These are phyloP conservation scores for Lipomyces mesembrius DNA, from an alignment of 805 yeast species.

Conservation along the genomic window DNA sequence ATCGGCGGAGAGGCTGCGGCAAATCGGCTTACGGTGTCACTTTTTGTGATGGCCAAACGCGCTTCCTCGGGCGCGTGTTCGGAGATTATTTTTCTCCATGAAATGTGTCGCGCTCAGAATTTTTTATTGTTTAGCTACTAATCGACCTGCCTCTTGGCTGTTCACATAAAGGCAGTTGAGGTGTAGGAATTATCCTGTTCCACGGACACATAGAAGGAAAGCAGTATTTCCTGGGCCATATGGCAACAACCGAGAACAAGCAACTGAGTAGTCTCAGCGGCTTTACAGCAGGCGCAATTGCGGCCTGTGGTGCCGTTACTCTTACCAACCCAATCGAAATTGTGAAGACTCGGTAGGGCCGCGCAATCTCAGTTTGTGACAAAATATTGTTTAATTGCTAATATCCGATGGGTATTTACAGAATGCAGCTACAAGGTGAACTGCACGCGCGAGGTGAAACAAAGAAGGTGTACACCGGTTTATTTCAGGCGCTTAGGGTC, in stretches of 20 bases:
- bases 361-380: neutral
- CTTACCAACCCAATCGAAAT: slow-evolving; percentile 95
- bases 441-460: slow-evolving; percentile 57
- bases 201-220: neutral
- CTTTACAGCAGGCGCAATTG: slow-evolving; percentile 86
- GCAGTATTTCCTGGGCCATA: neutral
- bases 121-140: neutral
- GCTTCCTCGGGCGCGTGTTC: no score
- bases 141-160: neutral
- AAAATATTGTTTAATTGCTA: neutral
- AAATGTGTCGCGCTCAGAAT: neutral
- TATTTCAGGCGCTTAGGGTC: slow-evolving; percentile 77
- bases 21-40: no score
- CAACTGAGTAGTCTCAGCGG: slow-evolving; percentile 50
- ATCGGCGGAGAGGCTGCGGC: no score
- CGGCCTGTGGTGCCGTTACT: slow-evolving; percentile 98
- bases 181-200: neutral
- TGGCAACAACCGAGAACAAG: slow-evolving; percentile 15
- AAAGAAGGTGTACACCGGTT: slow-evolving; percentile 72
- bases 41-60: no score
- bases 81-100: no score
- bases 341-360: slow-evolving; percentile 66
- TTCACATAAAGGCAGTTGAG: neutral
- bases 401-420: slow-evolving; percentile 27
- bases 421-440: slow-evolving; percentile 98